Base-by-base conservation (phyloP, 2,329 filamentous ascomycete species). In the Aspergillus brasiliensis region DNA sequence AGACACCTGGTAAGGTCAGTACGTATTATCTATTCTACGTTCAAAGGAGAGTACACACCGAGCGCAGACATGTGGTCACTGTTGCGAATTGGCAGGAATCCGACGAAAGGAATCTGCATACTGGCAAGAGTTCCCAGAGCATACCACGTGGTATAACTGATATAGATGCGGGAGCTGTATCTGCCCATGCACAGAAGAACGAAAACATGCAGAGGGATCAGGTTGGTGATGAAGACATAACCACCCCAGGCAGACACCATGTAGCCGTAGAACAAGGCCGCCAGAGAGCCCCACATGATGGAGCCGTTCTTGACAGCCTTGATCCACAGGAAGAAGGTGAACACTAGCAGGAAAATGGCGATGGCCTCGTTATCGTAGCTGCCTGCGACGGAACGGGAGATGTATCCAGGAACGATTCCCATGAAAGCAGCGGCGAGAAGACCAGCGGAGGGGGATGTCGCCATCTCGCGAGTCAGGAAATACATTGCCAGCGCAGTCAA, bases 221-320 rank as follows among this genome's bases (percentile, higher is more conserved):
- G 82, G 77, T 96, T 97, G 62, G 96, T 99, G 74, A 99, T 99
- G 86, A 99, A 99, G 72, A 97, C 95, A 78, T 99, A 99, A 74
- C 95, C 95, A 84, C 95, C 95, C 95, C 95, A 99, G 17, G 96
- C 96, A 51, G 94, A 95, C 65, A 99, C 95, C 95, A 99, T 99
- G 87, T 99, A 99, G 73, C 95, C 95, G 79, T 99, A 99, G 81
- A 96, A 98, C 57, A 99, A 84, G 46, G 95, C 95, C 69, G 93
- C 95, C 64, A 97, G 83, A 38, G 91, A 93, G 69, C 92, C 94
- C 94, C 94, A 99, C 78, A 97, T 91, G 76, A 96, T 92, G 53
- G 95, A 98, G 25, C 95, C 95, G 60, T 92, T 86, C 83, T 99
- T 99, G 68, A 99, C 85, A 19, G 95, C 92, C 85, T 98, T 98